A percentile compares a stretch with the other conserved stretches of the same genome.
Evolutionary conservation across 805 yeast species (phyloP).

Genomic region (Sugiyamaella chiloensis): DNA sequence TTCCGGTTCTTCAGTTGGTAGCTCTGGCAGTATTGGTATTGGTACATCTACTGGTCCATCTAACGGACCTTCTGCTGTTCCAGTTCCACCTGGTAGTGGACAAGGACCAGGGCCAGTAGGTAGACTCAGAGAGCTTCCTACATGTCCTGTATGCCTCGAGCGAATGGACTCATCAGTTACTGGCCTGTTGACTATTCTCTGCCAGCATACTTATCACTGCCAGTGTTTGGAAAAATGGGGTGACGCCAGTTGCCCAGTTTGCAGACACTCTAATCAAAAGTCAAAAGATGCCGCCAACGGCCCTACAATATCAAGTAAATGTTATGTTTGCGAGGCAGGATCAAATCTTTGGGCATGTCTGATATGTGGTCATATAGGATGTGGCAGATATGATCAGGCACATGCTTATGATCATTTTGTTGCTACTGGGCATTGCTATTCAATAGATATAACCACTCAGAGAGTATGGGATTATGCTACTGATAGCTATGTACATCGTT

Average conservation of each 20-base stretch:
- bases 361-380: slow-evolving; percentile 88
- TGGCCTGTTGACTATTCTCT: slow-evolving; percentile 82
- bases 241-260: slow-evolving; percentile 88
- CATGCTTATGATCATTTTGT: slow-evolving; percentile 84
- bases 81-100: slow-evolving; percentile 11
- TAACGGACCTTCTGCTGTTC: neutral
- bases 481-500: slow-evolving; percentile 83
- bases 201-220: slow-evolving; percentile 92
- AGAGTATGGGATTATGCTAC: slow-evolving; percentile 95
- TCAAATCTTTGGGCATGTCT: slow-evolving; percentile 84
- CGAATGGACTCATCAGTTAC: slow-evolving; percentile 77
- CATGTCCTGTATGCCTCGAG: slow-evolving; percentile 91
- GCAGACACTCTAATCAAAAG: slow-evolving; percentile 57
- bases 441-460: slow-evolving; percentile 81
- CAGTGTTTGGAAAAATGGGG: slow-evolving; percentile 84
- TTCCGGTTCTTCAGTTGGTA: neutral
- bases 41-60: neutral
- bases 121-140: slow-evolving; percentile 63
- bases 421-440: slow-evolving; percentile 77
- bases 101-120: slow-evolving; percentile 27
- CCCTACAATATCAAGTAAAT: slow-evolving; percentile 16
- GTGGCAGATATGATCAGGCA: slow-evolving; percentile 80
- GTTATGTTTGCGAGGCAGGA: slow-evolving; percentile 48
- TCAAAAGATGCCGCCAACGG: too few species aligned
- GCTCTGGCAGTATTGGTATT: slow-evolving; percentile 16